phyloP scores from a whole-genome alignment of 768 basidiomycete genomes.

The Gloeophyllum trabeum region DNA sequence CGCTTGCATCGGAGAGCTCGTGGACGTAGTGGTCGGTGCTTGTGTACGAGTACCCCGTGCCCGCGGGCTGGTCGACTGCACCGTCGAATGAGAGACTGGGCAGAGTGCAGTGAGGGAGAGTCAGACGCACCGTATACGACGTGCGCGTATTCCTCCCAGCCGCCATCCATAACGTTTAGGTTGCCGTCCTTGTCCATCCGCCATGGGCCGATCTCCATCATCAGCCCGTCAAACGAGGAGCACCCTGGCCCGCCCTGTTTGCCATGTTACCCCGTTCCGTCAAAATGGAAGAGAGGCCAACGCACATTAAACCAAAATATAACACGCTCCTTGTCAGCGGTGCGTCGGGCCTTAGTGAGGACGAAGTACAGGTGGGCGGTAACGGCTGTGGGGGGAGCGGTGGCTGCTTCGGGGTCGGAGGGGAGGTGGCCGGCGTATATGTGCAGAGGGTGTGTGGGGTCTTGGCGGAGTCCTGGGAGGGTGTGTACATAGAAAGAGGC shows the following conservation, averaged over 20 bases:
- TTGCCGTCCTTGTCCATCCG: constrained; percentile 62
- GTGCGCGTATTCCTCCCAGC: constrained; percentile 96
- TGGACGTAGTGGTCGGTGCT: constrained; percentile 80
- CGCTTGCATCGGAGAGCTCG: constrained; percentile 53
- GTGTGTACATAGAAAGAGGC: constrained; percentile 75
- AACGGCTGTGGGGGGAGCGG: constrained; percentile 43
- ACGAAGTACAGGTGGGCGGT: constrained; percentile 83
- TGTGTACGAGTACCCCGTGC: constrained; percentile 88
- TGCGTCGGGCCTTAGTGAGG: constrained; percentile 75
- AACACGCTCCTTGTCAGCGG: constrained; percentile 82
- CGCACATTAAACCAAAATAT: constrained; percentile 97
- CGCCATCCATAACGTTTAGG: constrained; percentile 67
- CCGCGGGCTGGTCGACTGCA: constrained; percentile 94
- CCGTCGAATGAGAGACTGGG: background rate
- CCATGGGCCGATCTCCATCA: constrained; percentile 99
- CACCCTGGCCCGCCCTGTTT: constrained; percentile 90
- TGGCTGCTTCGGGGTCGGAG: constrained; percentile 55
- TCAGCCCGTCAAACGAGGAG: constrained; percentile 91
- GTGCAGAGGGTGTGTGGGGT: constrained; percentile 57
- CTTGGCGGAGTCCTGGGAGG: constrained; percentile 69
- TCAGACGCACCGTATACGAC: constrained; percentile 76
- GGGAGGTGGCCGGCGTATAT: constrained; percentile 79
- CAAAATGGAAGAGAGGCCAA: constrained; percentile 4
- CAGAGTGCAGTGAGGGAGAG: background rate
- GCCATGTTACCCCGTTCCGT: background rate